Conservation (phyloP, 179 eudicot species). For the Kewa caespitosa region DNA sequence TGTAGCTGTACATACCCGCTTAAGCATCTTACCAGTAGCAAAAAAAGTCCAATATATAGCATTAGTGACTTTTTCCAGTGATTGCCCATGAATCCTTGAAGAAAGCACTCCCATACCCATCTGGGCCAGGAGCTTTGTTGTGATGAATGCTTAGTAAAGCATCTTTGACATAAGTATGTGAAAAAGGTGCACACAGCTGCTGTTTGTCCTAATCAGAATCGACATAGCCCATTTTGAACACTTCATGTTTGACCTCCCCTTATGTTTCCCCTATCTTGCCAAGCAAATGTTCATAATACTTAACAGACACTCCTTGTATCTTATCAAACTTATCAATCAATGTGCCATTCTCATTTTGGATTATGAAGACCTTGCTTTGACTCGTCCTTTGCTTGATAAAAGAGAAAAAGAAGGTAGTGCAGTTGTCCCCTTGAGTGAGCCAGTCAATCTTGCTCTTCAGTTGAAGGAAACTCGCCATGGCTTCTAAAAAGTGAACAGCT, state of each 20-base stretch:
- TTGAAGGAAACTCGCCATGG: not conserved
- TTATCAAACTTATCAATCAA: not conserved
- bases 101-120: not conserved
- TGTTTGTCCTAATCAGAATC: too few species aligned
- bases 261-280: too few species aligned
- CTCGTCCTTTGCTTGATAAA: not conserved
- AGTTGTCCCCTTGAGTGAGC: not conserved
- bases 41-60: not conserved
- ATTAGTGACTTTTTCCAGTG: not conserved
- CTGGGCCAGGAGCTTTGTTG: not conserved
- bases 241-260: not conserved
- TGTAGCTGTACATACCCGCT: not conserved
- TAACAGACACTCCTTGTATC: not conserved
- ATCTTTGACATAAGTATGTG: not conserved
- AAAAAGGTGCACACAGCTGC: not conserved
- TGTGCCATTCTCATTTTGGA: not conserved
- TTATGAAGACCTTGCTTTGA: too few species aligned
- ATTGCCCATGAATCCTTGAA: not conserved
- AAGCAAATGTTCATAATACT: not conserved
- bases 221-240: not conserved
- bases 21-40: not conserved
- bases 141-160: not conserved
- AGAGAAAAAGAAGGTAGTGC: not conserved
- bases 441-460: not conserved
- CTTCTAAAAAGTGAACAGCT: too few species aligned